Base-by-base conservation (phyloP, 306 rosid genomes). In the Astragalus glycyphyllos region DNA sequence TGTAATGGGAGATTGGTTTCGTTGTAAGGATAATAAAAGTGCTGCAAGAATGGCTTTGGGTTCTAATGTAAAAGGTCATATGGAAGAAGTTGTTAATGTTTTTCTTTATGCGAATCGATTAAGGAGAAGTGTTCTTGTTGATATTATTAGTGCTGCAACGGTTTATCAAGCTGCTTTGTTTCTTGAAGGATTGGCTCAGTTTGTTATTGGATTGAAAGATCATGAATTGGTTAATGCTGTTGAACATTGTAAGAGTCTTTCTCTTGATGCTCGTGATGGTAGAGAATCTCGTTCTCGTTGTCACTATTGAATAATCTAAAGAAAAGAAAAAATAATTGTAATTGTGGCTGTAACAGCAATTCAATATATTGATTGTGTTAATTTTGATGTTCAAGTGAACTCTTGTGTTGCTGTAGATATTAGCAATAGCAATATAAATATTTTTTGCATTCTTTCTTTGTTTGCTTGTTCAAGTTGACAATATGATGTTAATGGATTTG, bases 161-260 rank as follows among this genome's bases (percentile, higher is more conserved):
- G 35, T 87, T 42, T 70, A 80, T 61, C 96, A 87, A 69, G 86
- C 80, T 20, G 89, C 92, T 0, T 57, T 87, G 63, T 90, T 87
- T 82, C 88, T 90, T 73, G 86, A 85, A 74, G 90, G 76, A 8
- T 48, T 90, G 51, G 83, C 96, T 69, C 87, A 85, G 60, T 90
- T 90, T 58, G 75, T 87, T 14, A 78, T 87, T 72, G 92, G 83
- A 15, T 85, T 87, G 31, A 73, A 77, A 7, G 88, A 87, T 46
- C 82, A 75, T 5, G 81, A 77, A 9, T 57, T 90, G 60, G 40
- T 83, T 7, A 58, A 65, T 12, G 72, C 80, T 1, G 76, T 83
- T 26, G 75, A 83, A 37, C 75, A 55, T 32, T 78, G 62, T 72
- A 77, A 77, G 73, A 16, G 5, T 5, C 26, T 79, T 0, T 72